Evolutionary conservation across 768 basidiomycete species (phyloP), one percentile per base, ranked within the genome.

Genomic region (Pseudohyphozyma bogoriensis): DNA sequence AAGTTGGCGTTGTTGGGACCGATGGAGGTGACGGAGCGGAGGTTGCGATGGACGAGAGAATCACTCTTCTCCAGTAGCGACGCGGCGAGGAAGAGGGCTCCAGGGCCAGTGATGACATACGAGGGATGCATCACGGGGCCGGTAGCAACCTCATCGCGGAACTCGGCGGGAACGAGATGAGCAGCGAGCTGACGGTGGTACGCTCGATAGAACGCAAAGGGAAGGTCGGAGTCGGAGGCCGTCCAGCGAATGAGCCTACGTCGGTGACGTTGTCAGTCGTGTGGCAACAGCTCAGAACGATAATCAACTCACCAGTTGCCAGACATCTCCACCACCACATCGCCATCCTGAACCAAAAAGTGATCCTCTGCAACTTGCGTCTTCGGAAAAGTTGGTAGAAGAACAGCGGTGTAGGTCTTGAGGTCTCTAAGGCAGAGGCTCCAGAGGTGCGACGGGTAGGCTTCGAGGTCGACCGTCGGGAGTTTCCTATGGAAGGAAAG

Each of bases 191-290:
- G 74, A n/a, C 73, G 70, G 59, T 77, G 76, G 56, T 77, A 78
- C 0, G 76, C 74, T 52, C 76, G 72, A 63, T 75, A 77, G 70
- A 78, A 78, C 2, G 76, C 72, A 37, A 75, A 76, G 58, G 77
- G 76, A 12, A 78, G 71, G 64, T 78, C 77, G 0, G 76, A 77
- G 58, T 78, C 77, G 58, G 76, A 75, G 5, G 76, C 76, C 44
- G 75, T 76, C 76, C 76, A 78, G 29, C 77, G 70, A 22, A 76
- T 72, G 8, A 78, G 71, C 77, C 76, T 76, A 60, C 73, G 73
- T n/a, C n/a, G 18, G 31, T 16, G 22, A 44, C 1, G 24, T 33
- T 12, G 71, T 72, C 22, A 69, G 69, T 44, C 5, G 16, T 1
- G 8, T 7, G 0, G 2, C n/a, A 5, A 11, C 16, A 11, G 2